Evolutionary conservation across 31 red algal genomes (phyloP).

Genomic region (Asparagopsis taxiformis): DNA sequence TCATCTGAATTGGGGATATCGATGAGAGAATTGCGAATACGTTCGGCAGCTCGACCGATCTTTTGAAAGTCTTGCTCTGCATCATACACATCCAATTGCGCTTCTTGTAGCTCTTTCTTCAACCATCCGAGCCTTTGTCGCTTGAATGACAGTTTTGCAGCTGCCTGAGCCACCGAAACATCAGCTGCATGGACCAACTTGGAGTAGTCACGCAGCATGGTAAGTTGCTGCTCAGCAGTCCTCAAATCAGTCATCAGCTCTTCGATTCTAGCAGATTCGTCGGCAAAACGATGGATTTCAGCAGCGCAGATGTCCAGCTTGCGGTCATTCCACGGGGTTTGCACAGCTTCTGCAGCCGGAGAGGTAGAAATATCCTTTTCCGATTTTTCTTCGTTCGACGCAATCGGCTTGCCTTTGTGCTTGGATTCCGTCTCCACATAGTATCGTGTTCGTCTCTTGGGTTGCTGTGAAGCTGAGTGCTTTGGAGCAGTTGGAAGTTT

Average conservation of each 20-base stretch:
- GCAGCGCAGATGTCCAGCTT: neutral
- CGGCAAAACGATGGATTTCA: neutral
- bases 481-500: neutral
- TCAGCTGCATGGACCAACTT: slow-evolving; percentile 39
- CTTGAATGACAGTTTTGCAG: slow-evolving; percentile 41
- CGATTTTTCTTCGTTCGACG: neutral
- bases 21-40: slow-evolving; percentile 15
- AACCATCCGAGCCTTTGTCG: slow-evolving; percentile 10
- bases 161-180: slow-evolving; percentile 35
- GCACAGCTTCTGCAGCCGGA: neutral
- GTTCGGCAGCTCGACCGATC: slow-evolving; percentile 12
- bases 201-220: slow-evolving; percentile 25
- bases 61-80: slow-evolving; percentile 33
- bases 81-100: slow-evolving; percentile 24
- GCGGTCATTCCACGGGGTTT: neutral
- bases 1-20: slow-evolving; percentile 22
- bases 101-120: slow-evolving; percentile 19
- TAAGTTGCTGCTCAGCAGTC: slow-evolving; percentile 19
- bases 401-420: neutral
- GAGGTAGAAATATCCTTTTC: neutral
- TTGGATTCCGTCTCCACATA: neutral
- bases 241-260: slow-evolving; percentile 31
- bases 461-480: neutral
- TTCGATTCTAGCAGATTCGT: slow-evolving; percentile 18
- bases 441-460: neutral